Evolutionary conservation across 2,329 filamentous ascomycete genomes (phyloP), one percentile per base, ranked within the genome.

Genomic region (Proliferodiscus dingleyae): DNA sequence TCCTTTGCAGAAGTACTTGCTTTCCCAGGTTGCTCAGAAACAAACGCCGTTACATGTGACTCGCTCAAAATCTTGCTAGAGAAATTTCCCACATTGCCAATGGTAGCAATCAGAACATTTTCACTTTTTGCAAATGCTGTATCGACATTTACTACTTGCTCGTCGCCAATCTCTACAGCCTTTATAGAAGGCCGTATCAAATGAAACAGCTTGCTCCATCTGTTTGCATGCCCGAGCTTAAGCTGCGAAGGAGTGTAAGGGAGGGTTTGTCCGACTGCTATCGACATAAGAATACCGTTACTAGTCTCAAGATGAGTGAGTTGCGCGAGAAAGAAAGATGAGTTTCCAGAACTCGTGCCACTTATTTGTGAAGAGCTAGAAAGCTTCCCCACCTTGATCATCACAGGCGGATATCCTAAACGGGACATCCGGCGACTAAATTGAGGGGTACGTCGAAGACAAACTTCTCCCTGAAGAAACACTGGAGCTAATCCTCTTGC

Each of bases 141-240:
- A 37, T 59, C 52, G 16, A 59, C 37, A 1, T 55, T 42, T 2
- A 59, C 34, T 13, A 46, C 26, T 18, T 48, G 41, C 2, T 47
- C 49, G 37, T 32, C 46, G 13, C 41, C 23, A 7, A 34, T 47
- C 9, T 51, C 39, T 19, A 57, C 36, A 4, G 36, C 37, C 42
- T 46, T 56, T 43, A 50, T 43, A 6, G 55, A 53, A 28, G 57
- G 57, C 11, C 54, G 47, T 36, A 59, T 57, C n/a, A 59, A 46
- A n/a, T 53, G 52, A 45, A 57, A 53, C 7, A 60, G 46, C 6
- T 54, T 45, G 37, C 29, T 50, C 57, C 57, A 60, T 46, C 53
- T 41, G 24, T 41, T 37, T n/a, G 52, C 41, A 34, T 55, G 48
- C 5, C 52, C 48, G 26, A 58, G 46, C 18, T 52, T 22, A 18